A percentile compares a stretch with the other conserved stretches of the same genome.
Evolutionary conservation across 345 rosid genomes (phyloP).

Genomic region (Hypericum androsaemum): DNA sequence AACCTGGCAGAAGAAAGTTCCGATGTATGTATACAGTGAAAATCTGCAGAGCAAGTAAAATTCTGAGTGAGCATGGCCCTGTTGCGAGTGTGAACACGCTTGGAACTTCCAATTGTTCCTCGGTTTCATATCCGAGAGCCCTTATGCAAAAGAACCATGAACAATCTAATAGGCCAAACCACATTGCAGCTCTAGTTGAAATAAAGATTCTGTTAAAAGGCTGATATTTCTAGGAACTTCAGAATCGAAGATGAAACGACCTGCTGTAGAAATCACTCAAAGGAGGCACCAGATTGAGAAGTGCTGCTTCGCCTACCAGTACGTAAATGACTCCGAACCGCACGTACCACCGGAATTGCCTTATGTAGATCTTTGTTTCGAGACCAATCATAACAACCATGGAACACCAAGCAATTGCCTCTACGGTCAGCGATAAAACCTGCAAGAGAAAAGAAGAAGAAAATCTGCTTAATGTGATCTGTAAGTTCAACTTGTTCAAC

Average conservation of each 20-base stretch:
- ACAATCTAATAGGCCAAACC: no score
- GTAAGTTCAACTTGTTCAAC: no score
- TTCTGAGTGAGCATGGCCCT: not conserved
- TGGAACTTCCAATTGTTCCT: no score
- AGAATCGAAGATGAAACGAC: conserved; percentile 9
- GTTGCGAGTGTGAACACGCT: not conserved
- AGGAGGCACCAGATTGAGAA: conserved; percentile 16
- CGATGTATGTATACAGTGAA: conserved; percentile 13
- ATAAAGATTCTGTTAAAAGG: no score
- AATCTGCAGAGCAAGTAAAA: conserved; percentile 16
- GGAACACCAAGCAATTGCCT: conserved; percentile 22
- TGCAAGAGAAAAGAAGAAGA: conserved; percentile 5
- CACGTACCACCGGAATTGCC: conserved; percentile 26
- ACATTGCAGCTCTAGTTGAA: no score
- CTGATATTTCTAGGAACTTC: no score
- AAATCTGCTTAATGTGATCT: no score
- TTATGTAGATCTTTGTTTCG: conserved; percentile 21
- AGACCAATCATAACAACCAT: conserved; percentile 19
- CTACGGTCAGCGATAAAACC: conserved; percentile 17
- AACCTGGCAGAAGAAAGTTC: conserved; percentile 21
- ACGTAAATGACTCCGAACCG: conserved; percentile 26
- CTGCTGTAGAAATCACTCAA: conserved; percentile 14
- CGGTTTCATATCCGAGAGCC: no score
- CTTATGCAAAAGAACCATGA: no score
- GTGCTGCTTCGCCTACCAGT: conserved; percentile 21